Base-by-base conservation (phyloP, 1,139 yeast genomes). In the Sugiyamaella paludigena region DNA sequence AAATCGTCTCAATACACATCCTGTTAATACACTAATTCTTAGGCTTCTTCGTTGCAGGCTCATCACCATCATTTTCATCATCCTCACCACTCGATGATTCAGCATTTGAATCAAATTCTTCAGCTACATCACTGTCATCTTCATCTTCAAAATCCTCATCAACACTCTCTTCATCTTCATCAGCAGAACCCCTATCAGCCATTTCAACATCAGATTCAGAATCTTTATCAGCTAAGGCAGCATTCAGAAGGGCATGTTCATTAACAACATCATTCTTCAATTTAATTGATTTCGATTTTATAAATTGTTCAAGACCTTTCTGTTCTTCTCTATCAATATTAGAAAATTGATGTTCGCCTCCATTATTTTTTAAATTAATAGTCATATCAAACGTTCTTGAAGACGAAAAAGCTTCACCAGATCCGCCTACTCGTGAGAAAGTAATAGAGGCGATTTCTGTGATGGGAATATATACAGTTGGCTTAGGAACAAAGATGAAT, bases 361-460 rank as follows among this genome's bases (percentile, higher is more conserved):
- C 79, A 36, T 84, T 81, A 34, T 81, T 79, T 58, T 84, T 77
- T 52, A 91, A 73, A 36, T 76, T 76, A 45, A 92, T 81, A 59
- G 92, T 94, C 70, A 92, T 74, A 69, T 94, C 99, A 68, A 94
- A 94, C 0, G 98, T 92, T 65, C 96, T 81, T 33, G 89, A 83
- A 1, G 95, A 84, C 2, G 82, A 78, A 1, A 85, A 80, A 1
- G 89, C 82, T 40, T 83, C 80, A n/a, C 96, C 95, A 1, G 89
- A 82, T 41, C 84, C 80, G 11, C 96, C 96, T 6, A 95, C 87
- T 68, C 99, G 83, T 2, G 96, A 86, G 73, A 94, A 85, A 30
- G 87, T 82, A 32, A 92, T 81, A 41, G 75, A 77, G 48, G 83
- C 75, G 43, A 92, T 80, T 61, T 92, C 98, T 0, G 85, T 74